Conservation (phyloP, 1,139 yeast species). For the Nakaseomyces nivariensis region DNA sequence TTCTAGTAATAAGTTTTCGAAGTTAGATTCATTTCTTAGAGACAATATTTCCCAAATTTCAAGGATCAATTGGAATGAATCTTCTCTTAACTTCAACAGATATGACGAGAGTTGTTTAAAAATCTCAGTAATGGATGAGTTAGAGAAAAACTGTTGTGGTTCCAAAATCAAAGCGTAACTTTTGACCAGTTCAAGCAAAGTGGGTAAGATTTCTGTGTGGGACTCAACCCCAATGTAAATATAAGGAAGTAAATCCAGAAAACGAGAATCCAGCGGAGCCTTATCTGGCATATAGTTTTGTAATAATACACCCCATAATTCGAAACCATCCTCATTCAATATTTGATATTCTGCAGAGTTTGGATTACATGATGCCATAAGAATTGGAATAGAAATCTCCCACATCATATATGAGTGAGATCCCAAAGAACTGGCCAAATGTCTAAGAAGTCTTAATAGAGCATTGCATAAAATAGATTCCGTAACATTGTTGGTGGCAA, state of each 20-base stretch:
- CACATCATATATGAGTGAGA: constrained; percentile 50
- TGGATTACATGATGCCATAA: constrained; percentile 55
- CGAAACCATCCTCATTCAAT: constrained; percentile 79
- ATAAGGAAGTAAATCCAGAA: constrained; percentile 24
- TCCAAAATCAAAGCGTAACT: constrained; percentile 60
- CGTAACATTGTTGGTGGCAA: constrained; percentile 39
- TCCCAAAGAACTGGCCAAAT: constrained; percentile 56
- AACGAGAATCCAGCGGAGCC: constrained; percentile 18
- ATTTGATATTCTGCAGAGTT: constrained; percentile 50
- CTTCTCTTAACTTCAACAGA: constrained; percentile 58
- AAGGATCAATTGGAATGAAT: constrained; percentile 47
- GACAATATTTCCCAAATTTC: constrained; percentile 49
- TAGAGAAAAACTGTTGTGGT: constrained; percentile 33
- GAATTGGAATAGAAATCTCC: constrained; percentile 56
- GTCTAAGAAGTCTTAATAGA: constrained; percentile 58
- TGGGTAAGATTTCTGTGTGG: constrained; percentile 70
- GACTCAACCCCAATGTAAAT: constrained; percentile 39
- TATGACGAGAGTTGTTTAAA: constrained; percentile 48
- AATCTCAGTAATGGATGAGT: constrained; percentile 32
- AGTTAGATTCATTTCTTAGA: constrained; percentile 19
- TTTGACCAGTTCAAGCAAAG: constrained; percentile 56
- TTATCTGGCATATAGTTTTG: constrained; percentile 37
- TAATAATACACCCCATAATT: constrained; percentile 66
- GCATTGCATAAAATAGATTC: constrained; percentile 64
- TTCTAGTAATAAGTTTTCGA: constrained; percentile 17